Evolutionary conservation across 768 basidiomycete species (phyloP), one percentile per base, ranked within the genome.

Genomic region (Pisolithus sp.): DNA sequence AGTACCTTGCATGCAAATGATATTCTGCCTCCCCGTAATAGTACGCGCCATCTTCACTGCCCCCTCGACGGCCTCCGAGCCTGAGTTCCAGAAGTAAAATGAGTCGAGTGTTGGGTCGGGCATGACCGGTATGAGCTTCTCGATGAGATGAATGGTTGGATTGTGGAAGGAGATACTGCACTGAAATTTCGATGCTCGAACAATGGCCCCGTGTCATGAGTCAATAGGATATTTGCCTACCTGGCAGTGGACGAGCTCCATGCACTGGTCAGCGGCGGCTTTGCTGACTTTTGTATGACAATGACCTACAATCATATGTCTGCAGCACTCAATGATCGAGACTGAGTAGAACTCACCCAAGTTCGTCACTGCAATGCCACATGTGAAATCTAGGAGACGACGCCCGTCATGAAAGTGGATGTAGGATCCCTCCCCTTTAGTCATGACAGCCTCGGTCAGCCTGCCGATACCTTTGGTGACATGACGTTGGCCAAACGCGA

Each of bases 61-160:
- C 0, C 83, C 90, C 69, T 96, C 94, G 41, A 93, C 78, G 1
- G 93, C 95, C 68, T 98, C 95, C 0, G 91, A 85, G 2, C 95
- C 95, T 2, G 93, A 94, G 73, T 91, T 97, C 88, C 89, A 91
- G 71, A 96, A 91, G 79, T 93, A 96, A 78, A 97, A 97, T 23
- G 90, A 90, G 66, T 95, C 88, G 30, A 98, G 77, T 1, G 92
- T 93, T 0, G 83, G 77, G 69, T 94, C 73, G 2, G 94, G 94
- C 93, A 98, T 93, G 53, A 87, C 71, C 0, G 93, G 89, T 12
- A 95, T 71, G 7, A 97, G 77, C 50, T 79, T 79, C 66, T 95
- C 80, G 62, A 97, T 86, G 59, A 97, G 86, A 46, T 82, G 76
- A 18, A 96, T 77, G 69, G 95, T 93, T 0, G 93, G 90, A 56